A percentile compares a stretch with the other conserved stretches of the same genome.
Evolutionary conservation across 2,329 filamentous ascomycete genomes (phyloP).

Genomic region (Neoarthrinium moseri): DNA sequence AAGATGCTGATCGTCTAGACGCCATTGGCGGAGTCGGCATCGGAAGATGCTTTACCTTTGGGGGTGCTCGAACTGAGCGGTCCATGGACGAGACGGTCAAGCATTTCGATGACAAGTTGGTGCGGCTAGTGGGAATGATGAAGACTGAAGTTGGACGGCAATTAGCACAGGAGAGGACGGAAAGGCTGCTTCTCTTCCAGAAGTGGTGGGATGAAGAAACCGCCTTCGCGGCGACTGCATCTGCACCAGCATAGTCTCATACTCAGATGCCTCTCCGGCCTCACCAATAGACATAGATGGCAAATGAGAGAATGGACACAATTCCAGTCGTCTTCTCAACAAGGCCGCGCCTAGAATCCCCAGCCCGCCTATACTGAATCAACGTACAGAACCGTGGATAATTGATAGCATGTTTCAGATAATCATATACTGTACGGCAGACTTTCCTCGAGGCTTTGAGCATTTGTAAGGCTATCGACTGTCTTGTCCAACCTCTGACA

Average conservation of each 20-base stretch:
- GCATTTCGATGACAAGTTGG: constrained; percentile 76
- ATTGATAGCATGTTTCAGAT: too few species aligned
- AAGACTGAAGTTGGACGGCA: constrained; percentile 57
- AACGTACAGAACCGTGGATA: too few species aligned
- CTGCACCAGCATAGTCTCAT: neutral
- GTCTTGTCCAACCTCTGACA: too few species aligned
- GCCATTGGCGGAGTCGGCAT: constrained; percentile 86
- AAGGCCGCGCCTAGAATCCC: too few species aligned
- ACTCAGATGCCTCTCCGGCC: neutral
- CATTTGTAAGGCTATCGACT: too few species aligned
- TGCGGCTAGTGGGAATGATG: constrained; percentile 63
- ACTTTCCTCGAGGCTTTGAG: too few species aligned
- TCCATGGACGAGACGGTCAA: constrained; percentile 65
- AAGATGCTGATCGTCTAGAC: constrained; percentile 92
- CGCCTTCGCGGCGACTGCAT: constrained; percentile 19
- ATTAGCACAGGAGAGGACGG: constrained; percentile 53
- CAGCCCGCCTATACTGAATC: too few species aligned
- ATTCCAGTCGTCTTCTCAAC: too few species aligned
- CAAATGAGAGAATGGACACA: too few species aligned
- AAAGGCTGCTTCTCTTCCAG: constrained; percentile 50
- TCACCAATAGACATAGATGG: neutral
- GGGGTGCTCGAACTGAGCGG: constrained; percentile 57
- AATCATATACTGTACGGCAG: too few species aligned
- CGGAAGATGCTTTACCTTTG: constrained; percentile 74
- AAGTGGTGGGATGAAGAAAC: constrained; percentile 59